phyloP scores from a whole-genome alignment of 1,284 basidiomycete genomes.

The Trichosporon asahii region DNA sequence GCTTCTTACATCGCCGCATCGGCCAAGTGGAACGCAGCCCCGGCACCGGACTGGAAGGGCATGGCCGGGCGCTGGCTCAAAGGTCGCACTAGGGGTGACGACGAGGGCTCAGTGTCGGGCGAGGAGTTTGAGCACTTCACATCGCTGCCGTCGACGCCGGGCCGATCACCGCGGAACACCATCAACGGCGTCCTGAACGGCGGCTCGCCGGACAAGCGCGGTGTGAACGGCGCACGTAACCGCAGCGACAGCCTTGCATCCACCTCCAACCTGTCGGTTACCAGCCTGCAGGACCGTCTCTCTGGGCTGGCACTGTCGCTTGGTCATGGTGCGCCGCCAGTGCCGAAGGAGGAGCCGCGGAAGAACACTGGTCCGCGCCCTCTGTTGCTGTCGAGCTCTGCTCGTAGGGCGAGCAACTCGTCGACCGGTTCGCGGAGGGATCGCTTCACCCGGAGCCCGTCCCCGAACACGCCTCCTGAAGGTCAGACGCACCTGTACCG shows the following conservation, averaged over 20 bases:
- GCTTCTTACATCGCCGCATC: slow-evolving; percentile 23
- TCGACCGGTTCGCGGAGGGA: not conserved
- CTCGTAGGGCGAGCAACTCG: slow-evolving; percentile 26
- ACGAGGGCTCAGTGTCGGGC: slow-evolving; percentile 20
- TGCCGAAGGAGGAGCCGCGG: slow-evolving; percentile 8
- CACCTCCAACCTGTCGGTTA: slow-evolving; percentile 23
- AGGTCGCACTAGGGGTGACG: slow-evolving; percentile 14
- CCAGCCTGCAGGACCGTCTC: slow-evolving; percentile 29
- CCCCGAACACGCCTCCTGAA: slow-evolving; percentile 14
- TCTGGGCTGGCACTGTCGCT: slow-evolving; percentile 20
- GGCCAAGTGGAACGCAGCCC: slow-evolving; percentile 24
- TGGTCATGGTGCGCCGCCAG: not conserved
- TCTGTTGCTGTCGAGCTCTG: slow-evolving; percentile 30
- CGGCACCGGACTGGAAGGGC: slow-evolving; percentile 22
- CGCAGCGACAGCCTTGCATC: slow-evolving; percentile 25
- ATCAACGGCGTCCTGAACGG: not conserved
- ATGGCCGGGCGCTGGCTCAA: slow-evolving; percentile 20
- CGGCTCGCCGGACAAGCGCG: slow-evolving; percentile 9
- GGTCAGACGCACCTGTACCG: slow-evolving; percentile 25
- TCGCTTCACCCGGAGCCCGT: not conserved
- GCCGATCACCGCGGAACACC: slow-evolving; percentile 1
- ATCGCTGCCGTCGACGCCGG: slow-evolving; percentile 7
- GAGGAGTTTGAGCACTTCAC: slow-evolving; percentile 22
- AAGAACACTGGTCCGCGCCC: slow-evolving; percentile 28
- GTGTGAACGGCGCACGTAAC: not conserved